Percentiles rank a stretch among this genome's conserved stretches.
phyloP scores from a whole-genome alignment of 176 grass and related monocot genomes.

The Bromus sterilis region DNA sequence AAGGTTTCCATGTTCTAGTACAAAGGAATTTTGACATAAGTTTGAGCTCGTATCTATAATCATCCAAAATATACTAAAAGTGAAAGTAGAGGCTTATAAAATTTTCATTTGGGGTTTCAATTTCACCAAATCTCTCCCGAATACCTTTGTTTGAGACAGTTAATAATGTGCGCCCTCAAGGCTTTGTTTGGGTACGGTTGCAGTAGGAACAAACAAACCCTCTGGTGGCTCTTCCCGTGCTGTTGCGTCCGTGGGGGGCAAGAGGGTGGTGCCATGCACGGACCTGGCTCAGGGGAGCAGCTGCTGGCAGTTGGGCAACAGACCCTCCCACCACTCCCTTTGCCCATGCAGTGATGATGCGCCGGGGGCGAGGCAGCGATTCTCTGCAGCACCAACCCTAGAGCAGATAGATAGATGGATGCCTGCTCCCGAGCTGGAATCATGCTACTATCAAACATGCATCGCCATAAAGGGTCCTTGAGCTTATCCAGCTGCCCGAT shows the following conservation, averaged over 20 bases:
- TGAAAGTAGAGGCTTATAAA: too few relatives aligned
- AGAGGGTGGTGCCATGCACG: neutral
- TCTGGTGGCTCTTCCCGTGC: conserved; percentile 2
- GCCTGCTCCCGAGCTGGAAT: conserved; percentile 24
- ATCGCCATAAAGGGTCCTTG: neutral
- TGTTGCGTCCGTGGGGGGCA: conserved; percentile 35
- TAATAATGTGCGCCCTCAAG: too few relatives aligned
- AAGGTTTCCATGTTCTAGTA: too few relatives aligned
- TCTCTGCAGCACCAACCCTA: conserved; percentile 23
- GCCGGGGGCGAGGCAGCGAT: conserved; percentile 4
- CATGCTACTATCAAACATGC: neutral
- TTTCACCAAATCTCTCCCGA: too few relatives aligned
- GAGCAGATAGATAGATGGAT: neutral
- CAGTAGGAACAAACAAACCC: too few relatives aligned
- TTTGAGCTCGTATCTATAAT: too few relatives aligned
- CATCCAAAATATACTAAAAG: too few relatives aligned
- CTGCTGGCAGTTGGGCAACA: conserved; percentile 54
- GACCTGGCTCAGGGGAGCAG: conserved; percentile 10
- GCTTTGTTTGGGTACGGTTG: too few relatives aligned
- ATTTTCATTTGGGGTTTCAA: too few relatives aligned
- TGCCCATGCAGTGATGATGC: conserved; percentile 1
- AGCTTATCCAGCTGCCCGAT: conserved; percentile 28
- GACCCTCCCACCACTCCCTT: neutral
- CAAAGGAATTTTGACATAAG: too few relatives aligned
- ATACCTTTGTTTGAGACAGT: too few relatives aligned